A percentile compares a stretch with the other conserved stretches of the same genome.
Evolutionary conservation across 2,329 filamentous ascomycete species (phyloP).

Genomic region (Tolypocladium sp.): DNA sequence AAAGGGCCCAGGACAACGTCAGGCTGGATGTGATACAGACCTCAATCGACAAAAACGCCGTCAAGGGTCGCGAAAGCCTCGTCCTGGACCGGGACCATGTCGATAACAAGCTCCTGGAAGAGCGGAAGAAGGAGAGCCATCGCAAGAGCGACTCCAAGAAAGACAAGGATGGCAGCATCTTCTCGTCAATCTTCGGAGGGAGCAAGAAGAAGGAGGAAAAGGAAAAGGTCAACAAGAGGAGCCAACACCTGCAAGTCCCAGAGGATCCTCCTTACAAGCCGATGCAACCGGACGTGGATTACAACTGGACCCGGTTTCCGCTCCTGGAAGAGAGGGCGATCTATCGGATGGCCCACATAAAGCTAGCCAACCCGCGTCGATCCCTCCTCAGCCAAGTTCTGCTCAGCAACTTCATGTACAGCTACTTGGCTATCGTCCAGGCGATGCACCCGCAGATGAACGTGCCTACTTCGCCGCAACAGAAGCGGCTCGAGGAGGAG

Average conservation of each 20-base stretch:
- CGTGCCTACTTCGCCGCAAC: slow-evolving; percentile 74
- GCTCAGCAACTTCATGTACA: slow-evolving; percentile 99
- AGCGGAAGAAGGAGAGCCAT: slow-evolving; percentile 70
- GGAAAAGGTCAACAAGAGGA: slow-evolving; percentile 66
- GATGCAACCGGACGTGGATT: slow-evolving; percentile 81
- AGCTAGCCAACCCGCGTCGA: slow-evolving; percentile 91
- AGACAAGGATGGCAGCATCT: slow-evolving; percentile 87
- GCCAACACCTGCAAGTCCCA: slow-evolving; percentile 63
- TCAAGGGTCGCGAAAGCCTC: slow-evolving; percentile 70
- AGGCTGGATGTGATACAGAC: slow-evolving; percentile 80
- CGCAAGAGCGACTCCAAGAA: slow-evolving; percentile 76
- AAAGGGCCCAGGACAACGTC: slow-evolving; percentile 65
- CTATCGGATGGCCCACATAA: slow-evolving; percentile 97
- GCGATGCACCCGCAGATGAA: slow-evolving; percentile 97
- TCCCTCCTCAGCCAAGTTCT: slow-evolving; percentile 90
- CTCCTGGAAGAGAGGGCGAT: slow-evolving; percentile 95
- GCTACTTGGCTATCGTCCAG: slow-evolving; percentile 95
- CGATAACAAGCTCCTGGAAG: slow-evolving; percentile 65
- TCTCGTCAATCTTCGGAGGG: slow-evolving; percentile 86
- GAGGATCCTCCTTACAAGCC: slow-evolving; percentile 67
- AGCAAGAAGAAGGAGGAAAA: slow-evolving; percentile 79
- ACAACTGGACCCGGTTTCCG: slow-evolving; percentile 91
- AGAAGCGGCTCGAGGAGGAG: slow-evolving; percentile 51
- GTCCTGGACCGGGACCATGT: slow-evolving; percentile 70
- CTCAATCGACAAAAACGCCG: slow-evolving; percentile 63